Base-by-base conservation (phyloP, 345 rosid species). In the Combretum micranthum region DNA sequence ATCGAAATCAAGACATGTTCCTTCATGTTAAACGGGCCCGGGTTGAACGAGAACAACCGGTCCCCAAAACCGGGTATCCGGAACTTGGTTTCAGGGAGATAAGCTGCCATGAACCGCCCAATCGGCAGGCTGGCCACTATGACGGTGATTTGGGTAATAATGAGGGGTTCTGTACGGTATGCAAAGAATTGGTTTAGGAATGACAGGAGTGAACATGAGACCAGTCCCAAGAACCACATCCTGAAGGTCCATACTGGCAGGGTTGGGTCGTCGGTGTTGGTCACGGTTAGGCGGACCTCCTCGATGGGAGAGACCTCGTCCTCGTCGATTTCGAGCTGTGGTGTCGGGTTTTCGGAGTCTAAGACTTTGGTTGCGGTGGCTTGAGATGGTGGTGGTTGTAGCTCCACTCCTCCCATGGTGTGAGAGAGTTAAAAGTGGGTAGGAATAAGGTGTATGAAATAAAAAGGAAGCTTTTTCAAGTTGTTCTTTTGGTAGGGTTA, bases 231-330 rank as follows among this genome's bases (percentile, higher is more conserved):
- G 66, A 78, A 71, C 95, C 95, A 90, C 93, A 87, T 85, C 56
- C 97, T 72, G 62, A 87, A 90, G 15, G 97, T 90, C 93, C 95
- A 87, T 21, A 87, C 88, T 2, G 97, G 89, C 19, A 81, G 80
- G 22, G 78, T 74, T 0, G 84, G 86, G 55, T 90, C 94, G 69
- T 87, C 97, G 32, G 87, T 71, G 82, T 78, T 83, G 56, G 75
- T 60, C 4, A 90, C 97, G 11, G 91, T 87, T 42, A 90, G 66
- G 20, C 91, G 78, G 67, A 90, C 97, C 68, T 90, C 65, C 63
- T 90, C 97, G 10, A 87, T 69, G 2, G 96, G 94, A 0, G 88
- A 90, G 25, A 62, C 46, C n/a, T 84, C 90, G 12, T 82, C 88
- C 8, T 69, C 79, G n/a, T 62, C 60, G 15, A 44, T 48, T 1